Conservation (phyloP, 495 filamentous ascomycete genomes). For the Diplogelasinospora grovesii region DNA sequence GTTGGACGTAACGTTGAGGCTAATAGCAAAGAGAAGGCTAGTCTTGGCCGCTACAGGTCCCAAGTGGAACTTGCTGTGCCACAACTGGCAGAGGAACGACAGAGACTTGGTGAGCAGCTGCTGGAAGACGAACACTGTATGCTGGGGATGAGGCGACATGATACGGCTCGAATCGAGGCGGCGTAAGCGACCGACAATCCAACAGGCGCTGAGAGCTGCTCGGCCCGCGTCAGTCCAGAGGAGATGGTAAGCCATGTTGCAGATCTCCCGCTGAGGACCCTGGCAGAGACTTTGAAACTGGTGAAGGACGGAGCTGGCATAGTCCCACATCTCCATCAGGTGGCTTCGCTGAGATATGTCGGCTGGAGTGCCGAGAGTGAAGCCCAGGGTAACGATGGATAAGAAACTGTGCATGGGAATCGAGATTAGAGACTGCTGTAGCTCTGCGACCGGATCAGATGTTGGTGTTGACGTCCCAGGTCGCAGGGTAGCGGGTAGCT, state of each 20-base stretch:
- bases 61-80: constrained; percentile 9
- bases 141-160: constrained; percentile 7
- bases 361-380: not conserved
- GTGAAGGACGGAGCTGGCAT: constrained; percentile 10
- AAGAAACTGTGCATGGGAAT: constrained; percentile 11
- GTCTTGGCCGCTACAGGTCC: constrained; percentile 12
- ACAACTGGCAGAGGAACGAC: not conserved
- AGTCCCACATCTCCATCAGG: constrained; percentile 17
- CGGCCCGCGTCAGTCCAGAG: constrained; percentile 15
- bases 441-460: constrained; percentile 4
- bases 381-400: constrained; percentile 5
- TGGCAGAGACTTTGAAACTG: constrained; percentile 14
- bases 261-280: not conserved
- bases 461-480: not conserved
- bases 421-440: constrained; percentile 14
- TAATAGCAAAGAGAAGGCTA: constrained; percentile 4
- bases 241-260: constrained; percentile 9
- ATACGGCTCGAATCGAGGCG: not conserved
- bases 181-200: constrained; percentile 5
- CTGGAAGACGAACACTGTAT: constrained; percentile 9
- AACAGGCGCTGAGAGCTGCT: constrained; percentile 9
- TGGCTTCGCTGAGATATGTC: constrained; percentile 2
- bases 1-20: constrained; percentile 3
- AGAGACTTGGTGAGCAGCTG: constrained; percentile 6
- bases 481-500: constrained; percentile 3